A percentile compares a stretch with the other conserved stretches of the same genome.
Conservation (phyloP, 805 yeast species). For the Saccharomycopsis selenospora region DNA sequence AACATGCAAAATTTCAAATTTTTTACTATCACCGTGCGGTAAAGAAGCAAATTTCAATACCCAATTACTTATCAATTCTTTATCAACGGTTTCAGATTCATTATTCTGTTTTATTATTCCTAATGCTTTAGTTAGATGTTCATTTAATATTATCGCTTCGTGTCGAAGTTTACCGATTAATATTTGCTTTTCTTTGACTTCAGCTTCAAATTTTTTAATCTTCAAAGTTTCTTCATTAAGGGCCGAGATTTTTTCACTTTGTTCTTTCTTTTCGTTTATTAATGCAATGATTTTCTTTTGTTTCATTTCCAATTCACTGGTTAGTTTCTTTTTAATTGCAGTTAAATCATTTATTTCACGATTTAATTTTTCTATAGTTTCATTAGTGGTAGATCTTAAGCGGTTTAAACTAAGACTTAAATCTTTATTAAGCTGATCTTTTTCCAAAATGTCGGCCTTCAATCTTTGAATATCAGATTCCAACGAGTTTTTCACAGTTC, state of each 20-base stretch:
- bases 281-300: not conserved
- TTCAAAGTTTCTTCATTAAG: slow-evolving; percentile 24
- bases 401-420: not conserved
- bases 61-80: slow-evolving; percentile 81
- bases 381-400: not conserved
- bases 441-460: slow-evolving; percentile 23
- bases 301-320: not conserved
- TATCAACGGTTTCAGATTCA: slow-evolving; percentile 72
- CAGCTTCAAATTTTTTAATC: slow-evolving; percentile 40
- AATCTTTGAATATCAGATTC: slow-evolving; percentile 22
- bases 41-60: slow-evolving; percentile 76
- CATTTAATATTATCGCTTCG: slow-evolving; percentile 88
- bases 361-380: not conserved
- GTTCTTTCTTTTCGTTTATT: slow-evolving; percentile 13
- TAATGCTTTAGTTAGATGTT: slow-evolving; percentile 90
- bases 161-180: slow-evolving; percentile 87
- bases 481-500: slow-evolving; percentile 5
- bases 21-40: slow-evolving; percentile 90
- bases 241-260: slow-evolving; percentile 23
- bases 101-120: slow-evolving; percentile 74
- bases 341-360: not conserved
- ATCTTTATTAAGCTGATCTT: slow-evolving; percentile 27
- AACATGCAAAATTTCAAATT: slow-evolving; percentile 83
- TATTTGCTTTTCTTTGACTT: slow-evolving; percentile 61
- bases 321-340: not conserved